Base-by-base conservation (phyloP, 352 stramenopile genomes). In the Globisporangium canariense region DNA sequence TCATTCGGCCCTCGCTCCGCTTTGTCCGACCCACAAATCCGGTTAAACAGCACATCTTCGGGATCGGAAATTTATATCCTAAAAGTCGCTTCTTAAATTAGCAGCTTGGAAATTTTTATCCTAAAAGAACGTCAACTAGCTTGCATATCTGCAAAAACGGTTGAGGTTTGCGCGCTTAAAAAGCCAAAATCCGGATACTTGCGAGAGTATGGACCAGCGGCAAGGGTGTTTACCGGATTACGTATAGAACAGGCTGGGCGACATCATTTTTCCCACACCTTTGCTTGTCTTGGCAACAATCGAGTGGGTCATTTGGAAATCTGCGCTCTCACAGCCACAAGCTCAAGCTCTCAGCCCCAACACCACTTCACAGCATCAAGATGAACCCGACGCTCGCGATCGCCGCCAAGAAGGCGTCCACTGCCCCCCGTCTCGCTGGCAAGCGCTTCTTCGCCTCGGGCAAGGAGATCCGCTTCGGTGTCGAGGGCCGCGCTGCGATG, bases 391-490 rank as follows among this genome's bases (percentile, higher is more conserved):
- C 76, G 73, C 78, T 89, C 59, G 78, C 74, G 22, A 68, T 90
- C 50, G 71, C 79, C 52, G 62, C 81, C 32, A 91, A 91, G 78
- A 89, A 90, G 74, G 80, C 79, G 63, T 60, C 75, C 59, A 57
- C 69, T 58, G 65, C 69, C 43, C 46, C 71, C n/a, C 69, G 67
- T 49, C 50, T 78, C 52, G 67, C 64, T 57, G 74, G 75, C 72
- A 81, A 77, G 70, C 87, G 87, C 62, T 79, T 84, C 66, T 94
- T 93, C 32, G 87, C 85, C 20, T 90, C 89, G 50, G 97, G 96
- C 66, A 99, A 99, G 82, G 97, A 99, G 72, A 98, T 99, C 72
- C 97, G 97, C 76, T 99, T 99, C 78, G 97, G 98, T 56, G 96
- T 99, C 32, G 97, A 97, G 69, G 97, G 97, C 65, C 90, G 98